A percentile compares a stretch with the other conserved stretches of the same genome.
Evolutionary conservation across 2,329 filamentous ascomycete species (phyloP).

Genomic region (Ophiosphaerella narmari): DNA sequence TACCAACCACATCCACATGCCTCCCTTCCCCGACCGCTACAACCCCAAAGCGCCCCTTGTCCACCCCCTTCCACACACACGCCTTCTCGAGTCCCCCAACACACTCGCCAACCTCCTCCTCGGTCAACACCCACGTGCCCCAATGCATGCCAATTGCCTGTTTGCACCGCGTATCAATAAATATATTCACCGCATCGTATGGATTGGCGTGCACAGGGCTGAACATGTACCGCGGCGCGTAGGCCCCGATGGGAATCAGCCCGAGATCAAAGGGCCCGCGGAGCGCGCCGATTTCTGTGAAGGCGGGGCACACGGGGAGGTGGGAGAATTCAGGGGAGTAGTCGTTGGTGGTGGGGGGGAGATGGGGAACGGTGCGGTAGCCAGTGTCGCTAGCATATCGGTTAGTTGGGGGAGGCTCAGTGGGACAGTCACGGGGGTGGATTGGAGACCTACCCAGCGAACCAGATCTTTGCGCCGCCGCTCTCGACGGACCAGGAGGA

Average conservation of each 20-base stretch:
- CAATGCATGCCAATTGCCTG: conserved; percentile 87
- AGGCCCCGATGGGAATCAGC: conserved; percentile 91
- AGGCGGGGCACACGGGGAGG: conserved; percentile 78
- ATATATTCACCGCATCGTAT: conserved; percentile 86
- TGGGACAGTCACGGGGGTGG: too few species aligned
- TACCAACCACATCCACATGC: conserved; percentile 59
- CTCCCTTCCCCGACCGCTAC: conserved; percentile 80
- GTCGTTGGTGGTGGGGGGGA: conserved; percentile 64
- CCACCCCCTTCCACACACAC: conserved; percentile 72
- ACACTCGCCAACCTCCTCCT: conserved; percentile 67
- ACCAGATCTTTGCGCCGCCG: conserved; percentile 79
- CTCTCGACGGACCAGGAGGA: conserved; percentile 81
- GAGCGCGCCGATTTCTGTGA: conserved; percentile 77
- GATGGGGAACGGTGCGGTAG: conserved; percentile 72
- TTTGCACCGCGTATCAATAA: conserved; percentile 78
- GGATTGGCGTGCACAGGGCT: conserved; percentile 85
- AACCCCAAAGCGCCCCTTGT: conserved; percentile 78
- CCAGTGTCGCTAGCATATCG: conserved; percentile 73
- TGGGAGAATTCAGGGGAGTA: conserved; percentile 67
- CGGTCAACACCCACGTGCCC: conserved; percentile 83
- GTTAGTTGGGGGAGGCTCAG: conserved; percentile 17
- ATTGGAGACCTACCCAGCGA: conserved; percentile 62
- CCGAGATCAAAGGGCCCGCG: conserved; percentile 89
- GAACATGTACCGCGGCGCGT: conserved; percentile 74
- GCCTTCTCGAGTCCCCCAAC: conserved; percentile 66